Evolutionary conservation across 2,329 filamentous ascomycete species (phyloP), one percentile per base, ranked within the genome.

Genomic region (Metarhizium album): DNA sequence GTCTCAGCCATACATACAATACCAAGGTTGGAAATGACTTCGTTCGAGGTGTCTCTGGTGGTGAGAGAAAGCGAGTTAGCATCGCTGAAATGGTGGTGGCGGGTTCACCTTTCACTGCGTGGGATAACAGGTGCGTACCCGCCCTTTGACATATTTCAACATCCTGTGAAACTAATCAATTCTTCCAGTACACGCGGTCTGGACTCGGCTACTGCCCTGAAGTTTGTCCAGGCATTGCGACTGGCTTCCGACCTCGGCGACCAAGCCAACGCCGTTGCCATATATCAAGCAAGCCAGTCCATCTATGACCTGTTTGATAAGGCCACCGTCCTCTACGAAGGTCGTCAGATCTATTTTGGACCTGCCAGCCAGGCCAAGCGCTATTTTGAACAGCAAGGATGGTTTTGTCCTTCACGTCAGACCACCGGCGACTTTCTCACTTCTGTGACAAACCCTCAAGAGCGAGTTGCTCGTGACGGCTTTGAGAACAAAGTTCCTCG

Each of bases 291-390:
- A 6, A 79, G 79, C 18, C 81, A 86, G 59, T 70, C 77, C 38
- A 83, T 84, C 33, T 87, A 86, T 60, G 82, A 87, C 35, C 67
- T 81, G 16, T 90, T 91, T 58, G 85, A 91, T 67, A 90, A 90
- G 62, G 80, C 79, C 0, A 74, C 82, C 0, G 83, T 91, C 0
- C 70, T 90, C 0, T 89, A 90, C 59, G 83, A 90, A 60, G 87
- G 87, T 1, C 76, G 83, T 0, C 79, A 90, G 60, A 90, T 90
- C 54, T 91, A 81, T 68, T 90, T 84, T 55, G 87, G 87, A 0
- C 76, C 78, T 0, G 77, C 80, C 0, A 62, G 59, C 5, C 63
- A 71, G 2, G 86, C 86, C 0, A 82, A 76, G 58, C 62, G 63
- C 0, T 90, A 81, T 64, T 90, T 90, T 53, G 78, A 82, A 58